These are phyloP conservation scores for Cutaneotrichosporon sp. DNA, from an alignment of 1,284 basidiomycete species.

Conservation along the genomic window DNA sequence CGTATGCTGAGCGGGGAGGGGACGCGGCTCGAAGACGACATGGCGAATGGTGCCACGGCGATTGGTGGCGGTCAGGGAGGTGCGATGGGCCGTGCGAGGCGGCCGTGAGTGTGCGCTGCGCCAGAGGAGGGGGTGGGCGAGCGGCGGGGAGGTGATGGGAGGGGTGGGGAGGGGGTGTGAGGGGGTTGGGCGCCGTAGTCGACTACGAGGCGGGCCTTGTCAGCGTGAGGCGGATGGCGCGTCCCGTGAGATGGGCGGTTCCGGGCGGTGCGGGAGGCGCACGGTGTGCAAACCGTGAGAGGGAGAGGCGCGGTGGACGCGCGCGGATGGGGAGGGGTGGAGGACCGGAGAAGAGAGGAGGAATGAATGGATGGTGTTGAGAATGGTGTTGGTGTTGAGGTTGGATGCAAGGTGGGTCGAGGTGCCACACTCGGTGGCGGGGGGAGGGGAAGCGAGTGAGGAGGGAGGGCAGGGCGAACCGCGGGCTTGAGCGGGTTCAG, in stretches of 20 bases:
- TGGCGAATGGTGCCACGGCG: not conserved
- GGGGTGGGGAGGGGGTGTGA: not conserved
- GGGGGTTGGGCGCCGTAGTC: not conserved
- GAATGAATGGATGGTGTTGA: not conserved
- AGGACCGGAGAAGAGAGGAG: not conserved
- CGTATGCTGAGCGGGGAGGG: constrained; percentile 4
- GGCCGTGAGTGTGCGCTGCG: not conserved
- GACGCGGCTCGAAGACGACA: not conserved
- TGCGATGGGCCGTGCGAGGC: not conserved
- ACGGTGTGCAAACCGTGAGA: not conserved
- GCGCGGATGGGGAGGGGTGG: not conserved
- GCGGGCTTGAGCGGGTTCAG: not conserved
- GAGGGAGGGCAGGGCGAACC: no score
- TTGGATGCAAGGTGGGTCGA: not conserved
- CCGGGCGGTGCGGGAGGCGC: not conserved
- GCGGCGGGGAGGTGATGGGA: not conserved
- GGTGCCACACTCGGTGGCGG: constrained; percentile 1
- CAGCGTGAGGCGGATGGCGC: not conserved
- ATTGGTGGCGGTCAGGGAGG: not conserved
- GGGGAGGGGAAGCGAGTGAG: not conserved
- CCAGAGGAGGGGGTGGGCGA: not conserved
- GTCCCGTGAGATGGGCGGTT: not conserved
- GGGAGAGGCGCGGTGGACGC: not conserved
- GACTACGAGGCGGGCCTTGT: not conserved
- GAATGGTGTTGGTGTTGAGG: not conserved